Base-by-base conservation (phyloP, 495 filamentous ascomycete genomes). In the Penicillium flavigenum region DNA sequence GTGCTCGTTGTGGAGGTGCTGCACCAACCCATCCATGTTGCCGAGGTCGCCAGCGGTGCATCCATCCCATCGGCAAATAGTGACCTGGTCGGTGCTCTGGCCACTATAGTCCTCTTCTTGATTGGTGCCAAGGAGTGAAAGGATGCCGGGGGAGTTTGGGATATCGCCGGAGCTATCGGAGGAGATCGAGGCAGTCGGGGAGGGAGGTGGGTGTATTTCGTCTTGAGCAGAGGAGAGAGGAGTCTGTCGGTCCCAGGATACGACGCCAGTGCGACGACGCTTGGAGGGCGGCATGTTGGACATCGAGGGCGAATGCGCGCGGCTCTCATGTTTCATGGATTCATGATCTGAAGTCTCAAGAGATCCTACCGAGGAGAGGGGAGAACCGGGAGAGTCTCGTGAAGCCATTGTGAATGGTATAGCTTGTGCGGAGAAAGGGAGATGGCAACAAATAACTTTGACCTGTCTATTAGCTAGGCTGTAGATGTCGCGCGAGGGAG, bases 1-100 rank as follows among this genome's bases (percentile, higher is more conserved):
- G 68, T 98, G 94, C 53, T 90, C 89, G 63, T 89, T 86, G 69
- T 98, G 93, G 48, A 98, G 90, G 72, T 98, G 94, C 59, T 89
- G 81, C 53, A 98, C 95, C 51, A 98, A 73, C 59, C 80, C 86
- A 72, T 98, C 94, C 91, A 98, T 98, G 67, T 98, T 94, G 0
- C 85, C 83, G 61, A 94, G 65, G 64, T 96, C 91, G 48, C 89
- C 89, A 6, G 75, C 86, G 29, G 78, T 76, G 71, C 94, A 98
- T 51, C 88, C 90, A 46, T 91, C 87, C 94, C 94, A 98, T 26
- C 82, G 82, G 72, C 94, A 98, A 31, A 87, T 73, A 3, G 90
- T 95, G 53, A 98, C 85, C 69, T 98, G 95, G 61, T 96, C 94
- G 16, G 76, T 75, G 39, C 72, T 77, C 62, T 88, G 83, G 56